These are phyloP conservation scores for Maudiozyma humilis DNA, from an alignment of 1,139 yeast species.

Conservation along the genomic window DNA sequence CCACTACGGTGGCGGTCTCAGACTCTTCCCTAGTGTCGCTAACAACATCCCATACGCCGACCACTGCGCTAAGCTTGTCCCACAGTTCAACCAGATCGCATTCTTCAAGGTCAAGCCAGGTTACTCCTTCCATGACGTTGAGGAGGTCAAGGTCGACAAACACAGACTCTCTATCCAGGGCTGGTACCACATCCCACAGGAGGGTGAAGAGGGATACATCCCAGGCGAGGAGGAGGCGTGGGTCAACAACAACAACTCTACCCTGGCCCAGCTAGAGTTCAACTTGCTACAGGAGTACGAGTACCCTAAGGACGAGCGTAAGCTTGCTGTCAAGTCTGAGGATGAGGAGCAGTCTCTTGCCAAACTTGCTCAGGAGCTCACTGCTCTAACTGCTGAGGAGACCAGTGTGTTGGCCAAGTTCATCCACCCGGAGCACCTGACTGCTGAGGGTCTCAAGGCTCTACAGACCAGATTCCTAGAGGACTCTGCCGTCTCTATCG, in stretches of 20 bases:
- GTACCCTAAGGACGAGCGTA: slow-evolving; percentile 51
- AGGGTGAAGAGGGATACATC: slow-evolving; percentile 77
- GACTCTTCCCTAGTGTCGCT: slow-evolving; percentile 77
- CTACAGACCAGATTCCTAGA: slow-evolving; percentile 49
- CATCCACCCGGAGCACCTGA: slow-evolving; percentile 51
- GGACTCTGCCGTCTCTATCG: slow-evolving; percentile 63
- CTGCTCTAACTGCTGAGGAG: slow-evolving; percentile 35
- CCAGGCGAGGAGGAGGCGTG: slow-evolving; percentile 68
- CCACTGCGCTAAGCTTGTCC: slow-evolving; percentile 59
- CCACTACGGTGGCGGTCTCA: slow-evolving; percentile 83
- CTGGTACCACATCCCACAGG: slow-evolving; percentile 97
- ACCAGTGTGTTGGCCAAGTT: slow-evolving; percentile 41
- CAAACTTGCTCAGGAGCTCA: slow-evolving; percentile 10
- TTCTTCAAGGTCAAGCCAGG: slow-evolving; percentile 96
- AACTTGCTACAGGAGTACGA: slow-evolving; percentile 73
- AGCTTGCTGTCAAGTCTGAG: slow-evolving; percentile 17
- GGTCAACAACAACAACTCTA: slow-evolving; percentile 60
- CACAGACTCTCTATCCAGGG: slow-evolving; percentile 92
- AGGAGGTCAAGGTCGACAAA: slow-evolving; percentile 85
- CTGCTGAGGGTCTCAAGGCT: slow-evolving; percentile 34
- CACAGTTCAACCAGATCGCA: slow-evolving; percentile 93
- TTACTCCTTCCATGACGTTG: slow-evolving; percentile 92
- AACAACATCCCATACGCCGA: slow-evolving; percentile 89
- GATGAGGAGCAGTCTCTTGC: slow-evolving; percentile 17
- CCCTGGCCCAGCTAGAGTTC: slow-evolving; percentile 72